Evolutionary conservation across 306 rosid species (phyloP), one percentile per base, ranked within the genome.

Genomic region (Castanea sativa): DNA sequence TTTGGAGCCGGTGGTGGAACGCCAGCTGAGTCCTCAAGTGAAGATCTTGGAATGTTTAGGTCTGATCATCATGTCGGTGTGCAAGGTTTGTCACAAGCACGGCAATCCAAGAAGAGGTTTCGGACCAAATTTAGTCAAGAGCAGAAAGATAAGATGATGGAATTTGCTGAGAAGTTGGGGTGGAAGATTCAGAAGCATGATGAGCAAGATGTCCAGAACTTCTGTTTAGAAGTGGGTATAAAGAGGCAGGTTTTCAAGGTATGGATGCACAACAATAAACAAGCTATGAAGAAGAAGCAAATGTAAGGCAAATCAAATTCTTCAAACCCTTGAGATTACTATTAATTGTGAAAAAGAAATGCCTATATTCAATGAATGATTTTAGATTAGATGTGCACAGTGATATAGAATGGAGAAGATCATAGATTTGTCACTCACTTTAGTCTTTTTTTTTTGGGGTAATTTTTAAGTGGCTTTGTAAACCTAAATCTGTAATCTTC

Each of bases 211-310:
- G 91, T 96, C 58, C 96, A 91, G 25, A 90, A 88, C 70, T 93
- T 96, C 86, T 96, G 98, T 76, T 71, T 91, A 20, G 93, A 91
- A 38, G 78, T 87, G 6, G 97, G 94, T 6, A 84, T 96, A 51
- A 90, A 84, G 73, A 86, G 92, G 68, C 90, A 90, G 59, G 96
- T 90, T 79, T 91, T 96, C 84, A 96, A 93, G 90, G 98, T 96
- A 30, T 96, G 98, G 98, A 96, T 96, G 98, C 99, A 96, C 77
- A 96, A 96, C 73, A 95, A 95, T 83, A 93, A 93, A 77, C 97
- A 90, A 83, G 89, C 87, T 65, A 89, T 86, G 76, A 95, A 89
- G 89, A 94, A 93, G 82, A 87, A 91, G 25, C 81, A 88, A 83
- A 76, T 84, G 91, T 90, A 89, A 90, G 89, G 75, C 74, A 29